These are phyloP conservation scores for Sugiyamaella lignohabitans DNA, from an alignment of 805 yeast species.

Conservation along the genomic window DNA sequence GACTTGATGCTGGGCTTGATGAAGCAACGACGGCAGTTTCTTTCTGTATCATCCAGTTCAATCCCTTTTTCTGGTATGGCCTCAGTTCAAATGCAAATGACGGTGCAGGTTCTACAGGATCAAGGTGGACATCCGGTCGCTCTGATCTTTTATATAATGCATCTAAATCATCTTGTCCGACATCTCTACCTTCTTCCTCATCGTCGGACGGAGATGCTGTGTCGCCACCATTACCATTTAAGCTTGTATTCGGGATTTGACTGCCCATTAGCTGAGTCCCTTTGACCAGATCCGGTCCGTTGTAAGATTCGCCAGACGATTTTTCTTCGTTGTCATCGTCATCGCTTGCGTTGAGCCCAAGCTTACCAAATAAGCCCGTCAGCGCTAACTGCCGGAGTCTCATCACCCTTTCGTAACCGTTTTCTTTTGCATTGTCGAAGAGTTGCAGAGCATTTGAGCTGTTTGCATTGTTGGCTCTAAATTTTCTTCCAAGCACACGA, in stretches of 20 bases:
- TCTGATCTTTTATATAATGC: conserved; percentile 70
- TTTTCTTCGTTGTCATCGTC: not conserved
- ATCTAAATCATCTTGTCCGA: conserved; percentile 66
- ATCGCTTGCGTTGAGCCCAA: conserved; percentile 27
- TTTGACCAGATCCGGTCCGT: not conserved
- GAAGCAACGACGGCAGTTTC: conserved; percentile 38
- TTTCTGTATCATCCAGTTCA: conserved; percentile 83
- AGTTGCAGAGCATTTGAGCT: not conserved
- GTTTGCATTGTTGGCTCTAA: conserved; percentile 4
- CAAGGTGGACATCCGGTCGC: conserved; percentile 47
- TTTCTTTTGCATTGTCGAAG: conserved; percentile 39
- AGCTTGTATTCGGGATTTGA: too few relatives aligned
- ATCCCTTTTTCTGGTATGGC: conserved; percentile 76
- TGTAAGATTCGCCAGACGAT: not conserved
- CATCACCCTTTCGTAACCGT: conserved; percentile 45
- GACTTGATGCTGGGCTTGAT: conserved; percentile 39
- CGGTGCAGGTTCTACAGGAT: conserved; percentile 59
- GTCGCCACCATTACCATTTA: too few relatives aligned
- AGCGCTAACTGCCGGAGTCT: conserved; percentile 52
- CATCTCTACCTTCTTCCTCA: conserved; percentile 37
- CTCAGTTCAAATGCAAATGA: conserved; percentile 54
- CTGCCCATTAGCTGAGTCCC: not conserved
- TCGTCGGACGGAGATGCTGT: too few relatives aligned
- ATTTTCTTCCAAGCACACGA: not conserved
- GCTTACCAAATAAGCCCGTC: conserved; percentile 46